phyloP scores from a whole-genome alignment of 805 yeast genomes.

The Suhomyces faveliae region DNA sequence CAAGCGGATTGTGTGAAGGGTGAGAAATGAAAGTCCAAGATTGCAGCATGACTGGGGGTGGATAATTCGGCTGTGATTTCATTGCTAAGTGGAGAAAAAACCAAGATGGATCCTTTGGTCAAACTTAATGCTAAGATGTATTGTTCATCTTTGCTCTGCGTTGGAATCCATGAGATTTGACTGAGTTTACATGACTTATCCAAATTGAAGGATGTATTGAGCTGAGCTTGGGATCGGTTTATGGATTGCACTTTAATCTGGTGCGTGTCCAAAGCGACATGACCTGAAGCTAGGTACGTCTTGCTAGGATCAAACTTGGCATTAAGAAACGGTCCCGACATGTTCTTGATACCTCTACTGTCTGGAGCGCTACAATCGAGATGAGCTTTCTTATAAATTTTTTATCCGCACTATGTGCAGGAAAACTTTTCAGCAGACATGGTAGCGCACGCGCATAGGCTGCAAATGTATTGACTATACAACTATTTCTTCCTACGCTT shows the following conservation, averaged over 20 bases:
- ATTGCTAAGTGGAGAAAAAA: slow-evolving; percentile 68
- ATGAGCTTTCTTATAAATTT: slow-evolving; percentile 6
- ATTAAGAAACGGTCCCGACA: slow-evolving; percentile 29
- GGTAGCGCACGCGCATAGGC: slow-evolving; percentile 1
- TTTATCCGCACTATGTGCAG: slow-evolving; percentile 4
- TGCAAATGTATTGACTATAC: slow-evolving; percentile 1
- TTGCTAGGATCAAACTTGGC: slow-evolving; percentile 63
- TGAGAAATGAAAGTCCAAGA: slow-evolving; percentile 51
- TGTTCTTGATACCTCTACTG: not conserved
- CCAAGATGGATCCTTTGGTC: slow-evolving; percentile 58
- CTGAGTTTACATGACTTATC: slow-evolving; percentile 51
- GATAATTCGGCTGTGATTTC: slow-evolving; percentile 53
- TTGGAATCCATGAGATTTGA: slow-evolving; percentile 52
- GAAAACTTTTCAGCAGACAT: not conserved
- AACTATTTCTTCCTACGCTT: slow-evolving; percentile 6
- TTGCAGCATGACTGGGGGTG: slow-evolving; percentile 44
- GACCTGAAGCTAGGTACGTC: slow-evolving; percentile 61
- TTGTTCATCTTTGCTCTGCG: slow-evolving; percentile 32
- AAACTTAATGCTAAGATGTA: slow-evolving; percentile 57
- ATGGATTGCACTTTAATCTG: slow-evolving; percentile 62
- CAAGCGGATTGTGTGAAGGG: slow-evolving; percentile 46
- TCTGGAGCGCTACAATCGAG: not conserved
- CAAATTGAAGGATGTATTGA: slow-evolving; percentile 50
- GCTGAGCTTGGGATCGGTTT: slow-evolving; percentile 38
- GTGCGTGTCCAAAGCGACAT: slow-evolving; percentile 69